Conservation (phyloP, 305 asterid species). For the Fraxinus floribunda region DNA sequence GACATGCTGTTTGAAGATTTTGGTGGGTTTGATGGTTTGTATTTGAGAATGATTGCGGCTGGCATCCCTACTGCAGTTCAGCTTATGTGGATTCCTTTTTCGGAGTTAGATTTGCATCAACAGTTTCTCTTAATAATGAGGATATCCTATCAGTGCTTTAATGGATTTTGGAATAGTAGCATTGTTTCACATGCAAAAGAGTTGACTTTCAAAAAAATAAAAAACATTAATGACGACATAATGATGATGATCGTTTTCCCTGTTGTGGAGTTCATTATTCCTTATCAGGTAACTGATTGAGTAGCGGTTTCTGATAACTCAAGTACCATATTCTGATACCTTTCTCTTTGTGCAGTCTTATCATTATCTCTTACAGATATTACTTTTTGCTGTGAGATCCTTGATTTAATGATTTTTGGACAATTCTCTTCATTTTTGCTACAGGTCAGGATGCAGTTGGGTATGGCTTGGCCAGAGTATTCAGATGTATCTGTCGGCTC, state of each 20-base stretch:
- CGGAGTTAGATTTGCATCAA: constrained; percentile 67
- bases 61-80: constrained; percentile 85
- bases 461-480: constrained; percentile 98
- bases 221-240: constrained; percentile 64
- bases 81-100: constrained; percentile 94
- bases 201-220: constrained; percentile 47
- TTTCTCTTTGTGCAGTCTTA: constrained; percentile 23
- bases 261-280: constrained; percentile 73
- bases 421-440: constrained; percentile 23
- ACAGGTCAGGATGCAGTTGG: constrained; percentile 73
- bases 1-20: constrained; percentile 83
- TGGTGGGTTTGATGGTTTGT: constrained; percentile 93
- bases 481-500: constrained; percentile 63
- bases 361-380: constrained; percentile 12
- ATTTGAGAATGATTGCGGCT: constrained; percentile 79
- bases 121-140: constrained; percentile 59
- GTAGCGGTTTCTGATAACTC: constrained; percentile 19
- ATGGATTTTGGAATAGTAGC: constrained; percentile 58
- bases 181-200: constrained; percentile 44
- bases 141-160: constrained; percentile 52
- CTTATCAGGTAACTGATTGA: constrained; percentile 65
- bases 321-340: constrained; percentile 10
- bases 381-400: constrained; percentile 12
- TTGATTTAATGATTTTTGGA: constrained; percentile 10
- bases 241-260: constrained; percentile 86